These are phyloP conservation scores for Pilobolus umbonatus DNA, from an alignment of 192 early-diverging fungal species.

Conservation along the genomic window DNA sequence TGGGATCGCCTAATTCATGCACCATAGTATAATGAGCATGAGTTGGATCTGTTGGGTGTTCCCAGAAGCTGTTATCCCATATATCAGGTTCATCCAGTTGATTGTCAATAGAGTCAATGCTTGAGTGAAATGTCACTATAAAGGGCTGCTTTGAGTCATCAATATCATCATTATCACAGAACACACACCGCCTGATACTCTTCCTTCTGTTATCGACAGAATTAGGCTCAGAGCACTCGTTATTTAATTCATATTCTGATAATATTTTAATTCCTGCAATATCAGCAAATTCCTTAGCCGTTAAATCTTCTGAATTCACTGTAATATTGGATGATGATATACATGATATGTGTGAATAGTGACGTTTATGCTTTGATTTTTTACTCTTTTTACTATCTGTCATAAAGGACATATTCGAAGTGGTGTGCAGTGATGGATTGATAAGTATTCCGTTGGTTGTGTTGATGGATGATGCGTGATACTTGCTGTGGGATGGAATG, in stretches of 20 bases:
- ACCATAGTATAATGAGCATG: conserved; percentile 4
- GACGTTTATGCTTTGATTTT: conserved; percentile 16
- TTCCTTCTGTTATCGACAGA: not conserved
- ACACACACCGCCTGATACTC: not conserved
- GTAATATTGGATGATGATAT: conserved; percentile 29
- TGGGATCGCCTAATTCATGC: conserved; percentile 13
- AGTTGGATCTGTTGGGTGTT: not conserved
- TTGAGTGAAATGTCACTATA: not conserved
- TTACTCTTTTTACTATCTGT: not conserved
- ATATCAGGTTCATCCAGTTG: not conserved
- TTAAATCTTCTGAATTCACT: conserved; percentile 33
- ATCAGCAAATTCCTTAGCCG: conserved; percentile 36
- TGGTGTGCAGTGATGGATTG: not conserved
- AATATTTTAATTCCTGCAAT: conserved; percentile 28
- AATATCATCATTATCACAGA: conserved; percentile 7
- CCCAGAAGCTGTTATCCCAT: conserved; percentile 2
- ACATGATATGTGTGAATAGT: conserved; percentile 28
- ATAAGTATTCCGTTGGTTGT: conserved; percentile 18
- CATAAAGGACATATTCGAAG: no score
- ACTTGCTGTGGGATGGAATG: not conserved
- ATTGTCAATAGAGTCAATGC: not conserved
- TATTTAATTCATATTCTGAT: conserved; percentile 14
- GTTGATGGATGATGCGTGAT: conserved; percentile 7
- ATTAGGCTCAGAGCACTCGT: not conserved
- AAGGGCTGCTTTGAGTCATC: not conserved